phyloP scores from a whole-genome alignment of 2,329 filamentous ascomycete genomes.

The Claviceps monticola region DNA sequence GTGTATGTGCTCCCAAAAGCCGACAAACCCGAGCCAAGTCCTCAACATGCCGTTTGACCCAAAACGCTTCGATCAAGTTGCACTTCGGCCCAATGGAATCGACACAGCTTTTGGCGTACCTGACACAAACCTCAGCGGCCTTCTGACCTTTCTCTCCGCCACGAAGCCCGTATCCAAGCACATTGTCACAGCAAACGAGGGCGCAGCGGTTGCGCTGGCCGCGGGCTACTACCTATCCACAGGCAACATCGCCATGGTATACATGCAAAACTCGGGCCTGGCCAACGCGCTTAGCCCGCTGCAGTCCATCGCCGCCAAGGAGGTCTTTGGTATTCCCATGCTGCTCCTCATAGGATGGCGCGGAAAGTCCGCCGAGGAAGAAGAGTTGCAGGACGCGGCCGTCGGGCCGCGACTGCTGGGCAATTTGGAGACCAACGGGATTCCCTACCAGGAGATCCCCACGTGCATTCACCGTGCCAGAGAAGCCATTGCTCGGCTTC shows the following conservation, averaged over 20 bases:
- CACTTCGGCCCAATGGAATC: conserved; percentile 1
- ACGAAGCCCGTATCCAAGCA: neutral
- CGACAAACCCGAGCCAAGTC: neutral
- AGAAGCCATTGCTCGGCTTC: neutral
- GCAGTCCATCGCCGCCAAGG: conserved; percentile 2
- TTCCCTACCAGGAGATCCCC: conserved; percentile 2
- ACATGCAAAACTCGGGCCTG: conserved; percentile 3
- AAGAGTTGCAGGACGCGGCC: conserved; percentile 3
- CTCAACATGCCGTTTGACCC: conserved; percentile 1
- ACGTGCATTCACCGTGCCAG: neutral
- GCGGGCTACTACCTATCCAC: conserved; percentile 3
- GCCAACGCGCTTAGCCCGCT: conserved; percentile 3
- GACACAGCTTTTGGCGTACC: conserved; percentile 2
- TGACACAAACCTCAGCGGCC: conserved; percentile 2
- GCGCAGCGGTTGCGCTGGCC: conserved; percentile 2
- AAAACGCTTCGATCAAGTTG: neutral
- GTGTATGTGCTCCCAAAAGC: neutral
- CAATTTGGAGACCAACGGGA: conserved; percentile 1
- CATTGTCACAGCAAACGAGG: conserved; percentile 4
- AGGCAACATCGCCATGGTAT: neutral
- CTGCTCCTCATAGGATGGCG: conserved; percentile 4
- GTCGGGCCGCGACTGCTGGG: conserved; percentile 2
- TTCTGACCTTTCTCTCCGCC: neutral
- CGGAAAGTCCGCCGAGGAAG: neutral
- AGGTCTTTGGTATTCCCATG: conserved; percentile 5